Base-by-base conservation (phyloP, 192 early-diverging fungal genomes). In the Mortierella antarctica region DNA sequence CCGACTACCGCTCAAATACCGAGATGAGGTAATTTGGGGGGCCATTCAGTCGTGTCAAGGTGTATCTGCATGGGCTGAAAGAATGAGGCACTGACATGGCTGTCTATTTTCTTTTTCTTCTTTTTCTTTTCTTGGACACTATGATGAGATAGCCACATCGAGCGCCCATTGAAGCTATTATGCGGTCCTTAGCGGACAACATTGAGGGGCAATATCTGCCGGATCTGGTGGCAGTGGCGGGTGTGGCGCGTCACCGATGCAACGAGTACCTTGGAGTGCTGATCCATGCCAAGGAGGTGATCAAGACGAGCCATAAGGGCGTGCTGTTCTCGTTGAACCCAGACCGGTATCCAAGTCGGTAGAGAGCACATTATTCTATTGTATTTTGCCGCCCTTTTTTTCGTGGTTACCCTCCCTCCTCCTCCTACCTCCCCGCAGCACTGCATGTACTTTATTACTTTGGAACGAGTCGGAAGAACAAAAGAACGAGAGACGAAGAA, bases 341-440 rank as follows among this genome's bases (percentile, higher is more conserved):
- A n/a, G 77, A 71, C 18, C 77, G 77, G 48, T 80, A 80, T 51
- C 77, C 77, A n/a, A 80, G 77, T 15, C 69, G 77, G 11, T 80
- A 67, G 12, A 52, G 4, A 55, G 23, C 15, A 60, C n/a, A 57
- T 6, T 12, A 40, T 10, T 40, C 1, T 23, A 5, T 17, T 4
- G 15, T 21, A 21, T 45, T 63, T 10, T 13, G 5, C 62, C 6
- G 21, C 45, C 1, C n/a, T 12, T n/a, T 12, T n/a, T 11, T 17
- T 50, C 18, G 10, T 50, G 12, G 17, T 51, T 39, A 18, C 47
- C n/a, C 39, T 51, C 12, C 23, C 6, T 50, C 17, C 42, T 4
- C 44, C 42, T n/a, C 7, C 41, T 6, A 39, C 11, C 9, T 44
- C 59, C 12, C 17, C 12, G 17, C n/a, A 39, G 15, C 44, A 21